These are phyloP conservation scores for Leersia perrieri DNA, from an alignment of 176 grass and related monocot genomes.

Conservation along the genomic window DNA sequence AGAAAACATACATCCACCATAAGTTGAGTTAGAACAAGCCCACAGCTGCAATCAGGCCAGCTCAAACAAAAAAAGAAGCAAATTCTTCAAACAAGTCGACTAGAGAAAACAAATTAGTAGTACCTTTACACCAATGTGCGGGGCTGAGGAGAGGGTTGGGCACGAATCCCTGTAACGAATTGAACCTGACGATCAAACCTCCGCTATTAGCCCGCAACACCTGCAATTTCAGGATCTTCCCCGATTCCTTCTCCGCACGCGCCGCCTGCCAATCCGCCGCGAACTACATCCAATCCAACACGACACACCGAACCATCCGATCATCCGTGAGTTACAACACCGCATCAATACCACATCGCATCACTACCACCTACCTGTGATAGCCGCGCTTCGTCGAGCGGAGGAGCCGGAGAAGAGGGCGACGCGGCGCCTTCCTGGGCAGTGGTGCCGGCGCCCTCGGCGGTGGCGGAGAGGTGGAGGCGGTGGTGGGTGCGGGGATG, in stretches of 20 bases:
- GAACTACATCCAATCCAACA: slow-evolving; percentile 29
- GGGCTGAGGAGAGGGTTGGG: slow-evolving; percentile 87
- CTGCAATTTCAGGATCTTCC: slow-evolving; percentile 38
- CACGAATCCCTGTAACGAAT: slow-evolving; percentile 82
- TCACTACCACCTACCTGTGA: slow-evolving; percentile 48
- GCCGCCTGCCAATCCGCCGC: slow-evolving; percentile 66
- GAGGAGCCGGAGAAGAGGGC: not conserved
- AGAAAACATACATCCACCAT: not conserved
- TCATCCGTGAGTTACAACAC: slow-evolving; percentile 35
- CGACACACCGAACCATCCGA: not conserved
- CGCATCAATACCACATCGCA: slow-evolving; percentile 39
- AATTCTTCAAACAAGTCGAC: not conserved
- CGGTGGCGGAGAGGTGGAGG: not conserved
- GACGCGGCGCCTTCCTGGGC: slow-evolving; percentile 29
- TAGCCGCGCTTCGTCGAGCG: slow-evolving; percentile 45
- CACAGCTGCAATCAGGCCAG: not conserved
- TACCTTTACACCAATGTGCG: slow-evolving; percentile 73
- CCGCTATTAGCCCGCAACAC: slow-evolving; percentile 74
- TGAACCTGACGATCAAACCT: slow-evolving; percentile 66
- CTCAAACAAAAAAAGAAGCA: not conserved
- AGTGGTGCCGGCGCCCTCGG: slow-evolving; percentile 22
- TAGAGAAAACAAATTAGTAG: not conserved
- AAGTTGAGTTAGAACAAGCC: not conserved
- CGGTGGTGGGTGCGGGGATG: not conserved
- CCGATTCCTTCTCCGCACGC: slow-evolving; percentile 54